Evolutionary conservation across 2,329 filamentous ascomycete genomes (phyloP).

Genomic region (Microsporum canis): DNA sequence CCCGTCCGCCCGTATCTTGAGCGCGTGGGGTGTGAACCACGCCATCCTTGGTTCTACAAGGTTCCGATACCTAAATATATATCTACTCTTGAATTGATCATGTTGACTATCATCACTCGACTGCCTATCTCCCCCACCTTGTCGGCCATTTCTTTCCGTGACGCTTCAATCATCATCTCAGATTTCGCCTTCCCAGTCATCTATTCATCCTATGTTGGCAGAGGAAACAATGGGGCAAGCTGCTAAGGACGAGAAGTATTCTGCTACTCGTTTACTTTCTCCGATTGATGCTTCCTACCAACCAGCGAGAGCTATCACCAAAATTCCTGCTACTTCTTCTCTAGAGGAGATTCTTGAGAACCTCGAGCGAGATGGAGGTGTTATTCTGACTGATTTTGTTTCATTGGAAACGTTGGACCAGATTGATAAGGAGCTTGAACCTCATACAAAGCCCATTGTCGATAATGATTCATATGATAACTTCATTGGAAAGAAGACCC

Average conservation of each 20-base stretch:
- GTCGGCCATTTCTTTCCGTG: too few relatives aligned
- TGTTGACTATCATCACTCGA: too few relatives aligned
- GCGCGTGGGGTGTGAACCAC: too few relatives aligned
- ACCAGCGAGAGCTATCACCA: not conserved
- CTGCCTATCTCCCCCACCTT: too few relatives aligned
- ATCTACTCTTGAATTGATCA: too few relatives aligned
- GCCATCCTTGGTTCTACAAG: too few relatives aligned
- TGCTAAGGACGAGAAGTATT: not conserved
- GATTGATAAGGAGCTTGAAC: conserved; percentile 2
- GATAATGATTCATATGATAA: not conserved
- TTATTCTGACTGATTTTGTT: conserved; percentile 1
- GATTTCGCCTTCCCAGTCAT: not conserved
- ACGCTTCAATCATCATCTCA: not conserved
- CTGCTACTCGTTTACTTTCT: not conserved
- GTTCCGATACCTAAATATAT: too few relatives aligned
- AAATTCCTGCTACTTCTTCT: conserved; percentile 1
- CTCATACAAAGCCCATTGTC: not conserved
- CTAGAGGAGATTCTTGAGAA: conserved; percentile 1
- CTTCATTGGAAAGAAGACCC: conserved; percentile 1
- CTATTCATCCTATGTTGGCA: not conserved
- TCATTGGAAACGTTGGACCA: not conserved
- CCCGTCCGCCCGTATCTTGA: too few relatives aligned
- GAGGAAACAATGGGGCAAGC: not conserved
- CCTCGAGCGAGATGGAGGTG: conserved; percentile 2
- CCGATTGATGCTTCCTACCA: conserved; percentile 4